Evolutionary conservation across 768 basidiomycete genomes (phyloP).

Genomic region (Austroboletus festivus): DNA sequence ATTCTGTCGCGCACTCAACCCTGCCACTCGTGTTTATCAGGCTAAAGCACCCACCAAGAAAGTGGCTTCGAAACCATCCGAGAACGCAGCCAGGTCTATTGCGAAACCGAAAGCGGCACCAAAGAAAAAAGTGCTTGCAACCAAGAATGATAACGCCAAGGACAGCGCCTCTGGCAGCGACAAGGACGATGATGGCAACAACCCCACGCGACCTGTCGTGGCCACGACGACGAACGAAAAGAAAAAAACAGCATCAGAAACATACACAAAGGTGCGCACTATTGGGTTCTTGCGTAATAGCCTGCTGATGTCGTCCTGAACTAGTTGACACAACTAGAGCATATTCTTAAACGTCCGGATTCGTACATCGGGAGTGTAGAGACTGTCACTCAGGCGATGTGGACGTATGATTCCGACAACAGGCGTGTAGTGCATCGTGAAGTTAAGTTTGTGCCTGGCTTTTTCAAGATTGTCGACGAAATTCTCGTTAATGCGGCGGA

Average conservation of each 20-base stretch:
- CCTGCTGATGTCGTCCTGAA: background rate
- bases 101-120: constrained; percentile 50
- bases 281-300: background rate
- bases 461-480: constrained; percentile 99
- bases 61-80: constrained; percentile 41
- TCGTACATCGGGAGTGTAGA: constrained; percentile 98
- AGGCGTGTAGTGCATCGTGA: constrained; percentile 84
- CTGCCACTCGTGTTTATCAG: constrained; percentile 21
- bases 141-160: constrained; percentile 63
- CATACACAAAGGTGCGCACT: constrained; percentile 76
- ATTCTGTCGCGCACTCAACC: constrained; percentile 8
- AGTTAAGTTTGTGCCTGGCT: constrained; percentile 91
- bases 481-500: constrained; percentile 99
- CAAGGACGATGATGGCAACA: constrained; percentile 38
- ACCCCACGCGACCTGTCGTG: constrained; percentile 25
- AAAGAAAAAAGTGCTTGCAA: constrained; percentile 70
- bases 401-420: constrained; percentile 84
- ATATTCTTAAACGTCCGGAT: constrained; percentile 88
- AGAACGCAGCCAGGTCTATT: constrained; percentile 39
- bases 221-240: constrained; percentile 40
- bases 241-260: constrained; percentile 90
- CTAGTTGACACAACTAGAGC: constrained; percentile 92
- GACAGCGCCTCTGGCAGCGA: constrained; percentile 44
- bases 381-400: constrained; percentile 80
- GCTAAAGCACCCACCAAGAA: constrained; percentile 40